A percentile compares a stretch with the other conserved stretches of the same genome.
Evolutionary conservation across 345 rosid species (phyloP).

Genomic region (Eucalyptus curtisii): DNA sequence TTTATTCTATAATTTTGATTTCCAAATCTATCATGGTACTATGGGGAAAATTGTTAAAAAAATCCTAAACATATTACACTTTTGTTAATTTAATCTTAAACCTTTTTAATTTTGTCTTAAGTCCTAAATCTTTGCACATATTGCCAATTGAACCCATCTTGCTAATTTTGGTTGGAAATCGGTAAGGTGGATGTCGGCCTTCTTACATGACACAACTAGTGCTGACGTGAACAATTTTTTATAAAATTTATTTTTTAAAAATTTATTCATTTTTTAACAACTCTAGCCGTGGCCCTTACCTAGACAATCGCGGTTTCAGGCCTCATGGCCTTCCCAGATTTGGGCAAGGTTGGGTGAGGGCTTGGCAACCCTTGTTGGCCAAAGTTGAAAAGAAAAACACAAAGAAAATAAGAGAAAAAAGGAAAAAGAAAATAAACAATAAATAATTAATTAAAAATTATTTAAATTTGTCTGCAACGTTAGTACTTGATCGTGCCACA

Average conservation of each 20-base stretch:
- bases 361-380: fast-evolving
- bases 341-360: neutral
- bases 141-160: neutral
- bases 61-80: too few species aligned
- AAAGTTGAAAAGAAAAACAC: neutral
- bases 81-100: too few species aligned
- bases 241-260: too few species aligned
- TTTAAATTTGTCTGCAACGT: fast-evolving
- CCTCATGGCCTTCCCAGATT: neutral
- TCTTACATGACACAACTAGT: fast-evolving
- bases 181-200: fast-evolving
- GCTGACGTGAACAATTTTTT: too few species aligned
- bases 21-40: neutral
- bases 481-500: fast-evolving
- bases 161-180: neutral
- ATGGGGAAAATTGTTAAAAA: too few species aligned
- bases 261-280: too few species aligned
- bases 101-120: too few species aligned
- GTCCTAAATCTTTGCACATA: too few species aligned
- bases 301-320: too few species aligned
- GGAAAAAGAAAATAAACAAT: too few species aligned
- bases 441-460: too few species aligned
- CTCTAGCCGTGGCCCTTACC: neutral
- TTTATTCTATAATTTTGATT: neutral
- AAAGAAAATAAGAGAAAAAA: too few species aligned